Conservation (phyloP, 257 asterid genomes). For the Solanum paucissectum region DNA sequence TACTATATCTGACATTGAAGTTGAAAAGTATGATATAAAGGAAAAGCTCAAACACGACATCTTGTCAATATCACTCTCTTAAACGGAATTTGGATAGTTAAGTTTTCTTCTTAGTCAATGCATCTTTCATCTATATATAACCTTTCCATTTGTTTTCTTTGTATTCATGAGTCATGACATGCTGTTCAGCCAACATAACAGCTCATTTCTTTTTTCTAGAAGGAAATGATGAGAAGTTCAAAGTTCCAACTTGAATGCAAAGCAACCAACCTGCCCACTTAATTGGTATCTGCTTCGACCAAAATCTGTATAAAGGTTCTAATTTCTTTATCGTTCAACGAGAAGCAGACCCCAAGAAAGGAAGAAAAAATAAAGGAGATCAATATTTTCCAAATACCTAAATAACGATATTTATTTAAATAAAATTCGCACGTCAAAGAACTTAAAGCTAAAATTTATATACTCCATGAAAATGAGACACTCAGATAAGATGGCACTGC, state of each 20-base stretch:
- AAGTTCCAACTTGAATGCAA: not conserved
- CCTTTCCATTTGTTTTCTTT: not conserved
- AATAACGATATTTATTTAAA: not conserved
- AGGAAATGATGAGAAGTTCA: not conserved
- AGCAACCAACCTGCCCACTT: not conserved
- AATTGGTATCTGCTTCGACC: not conserved
- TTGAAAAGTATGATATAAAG: not conserved
- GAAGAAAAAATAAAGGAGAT: not conserved
- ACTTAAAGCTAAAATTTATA: not conserved
- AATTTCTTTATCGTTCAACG: not conserved
- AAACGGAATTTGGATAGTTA: not conserved
- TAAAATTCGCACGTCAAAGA: not conserved
- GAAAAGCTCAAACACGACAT: not conserved
- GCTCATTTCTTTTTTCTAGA: not conserved
- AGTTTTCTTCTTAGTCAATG: not conserved
- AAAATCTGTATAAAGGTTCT: not conserved
- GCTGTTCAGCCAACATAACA: not conserved
- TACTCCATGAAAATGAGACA: not conserved
- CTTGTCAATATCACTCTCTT: not conserved
- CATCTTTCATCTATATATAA: not conserved
- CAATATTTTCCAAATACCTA: not conserved
- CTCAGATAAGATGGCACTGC: not conserved
- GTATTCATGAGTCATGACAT: not conserved
- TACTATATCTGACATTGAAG: not conserved
- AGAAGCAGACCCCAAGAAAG: not conserved